Evolutionary conservation across 305 asterid species (phyloP), one percentile per base, ranked within the genome.

Genomic region (Ilex paraguariensis): DNA sequence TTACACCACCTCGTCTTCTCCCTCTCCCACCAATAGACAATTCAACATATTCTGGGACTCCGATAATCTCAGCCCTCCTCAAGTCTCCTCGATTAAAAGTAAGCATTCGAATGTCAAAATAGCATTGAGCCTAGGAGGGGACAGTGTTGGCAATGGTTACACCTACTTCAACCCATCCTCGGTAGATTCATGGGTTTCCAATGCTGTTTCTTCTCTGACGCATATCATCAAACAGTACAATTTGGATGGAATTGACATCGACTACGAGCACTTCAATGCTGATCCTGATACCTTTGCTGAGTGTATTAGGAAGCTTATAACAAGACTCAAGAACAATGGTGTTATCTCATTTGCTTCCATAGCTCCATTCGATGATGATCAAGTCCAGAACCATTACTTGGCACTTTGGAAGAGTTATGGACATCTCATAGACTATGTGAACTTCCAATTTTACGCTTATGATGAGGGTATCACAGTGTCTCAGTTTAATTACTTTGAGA

Each of bases 361-460:
- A n/a, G 96, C 91, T 12, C 94, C 87, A 0, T 88, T 13, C n/a
- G 84, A 82, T 16, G 87, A 84, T 3, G 82, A 72, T 3, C 44
- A 68, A 21, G 82, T 88, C 40, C 91, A 88, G 58, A 82, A 74
- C 61, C 84, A 80, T 58, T 88, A 85, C 66, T 46, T 64, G 73
- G 77, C 84, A 1, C 66, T 88, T 63, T 86, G 96, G 95, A 79
- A 32, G 16, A 63, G 61, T 13, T 75, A 83, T 36, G 86, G 85
- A 0, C 42, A 73, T 12, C 4, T 75, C 7, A 82, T 88, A 4
- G 91, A 85, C 73, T 87, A 75, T 17, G 94, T 85, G 66, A 85
- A 83, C 51, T 88, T 88, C 61, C 94, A 88, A 46, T 85, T 85
- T 60, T 88, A 88, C 56, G 94, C 87, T 6, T 83, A 85, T 33